Evolutionary conservation across 164 flowering plant species (phyloP).

Genomic region (Litsea cubeba): DNA sequence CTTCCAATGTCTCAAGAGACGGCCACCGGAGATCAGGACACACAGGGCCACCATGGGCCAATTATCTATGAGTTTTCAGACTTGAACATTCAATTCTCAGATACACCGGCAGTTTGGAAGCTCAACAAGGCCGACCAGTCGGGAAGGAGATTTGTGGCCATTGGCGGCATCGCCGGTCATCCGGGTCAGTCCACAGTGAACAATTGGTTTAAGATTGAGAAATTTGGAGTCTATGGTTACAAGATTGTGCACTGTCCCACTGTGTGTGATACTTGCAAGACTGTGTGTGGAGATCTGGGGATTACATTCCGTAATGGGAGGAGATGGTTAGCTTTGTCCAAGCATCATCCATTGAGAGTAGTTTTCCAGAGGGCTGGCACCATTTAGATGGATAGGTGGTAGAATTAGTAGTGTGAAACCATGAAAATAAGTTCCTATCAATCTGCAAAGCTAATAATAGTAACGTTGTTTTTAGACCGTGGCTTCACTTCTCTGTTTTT

Average conservation of each 20-base stretch:
- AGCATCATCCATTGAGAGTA: background rate
- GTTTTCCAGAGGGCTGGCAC: background rate
- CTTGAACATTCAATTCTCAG: background rate
- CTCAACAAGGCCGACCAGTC: background rate
- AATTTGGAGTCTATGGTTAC: background rate
- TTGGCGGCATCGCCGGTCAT: background rate
- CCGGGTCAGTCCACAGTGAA: background rate
- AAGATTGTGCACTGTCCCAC: background rate
- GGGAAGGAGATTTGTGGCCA: background rate
- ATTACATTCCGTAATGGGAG: background rate
- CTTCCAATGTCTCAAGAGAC: background rate
- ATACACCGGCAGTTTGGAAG: background rate
- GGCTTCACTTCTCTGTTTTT: too few relatives aligned
- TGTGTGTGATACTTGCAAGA: background rate
- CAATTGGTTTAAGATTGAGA: slow-evolving; percentile 1
- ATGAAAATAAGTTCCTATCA: too few relatives aligned
- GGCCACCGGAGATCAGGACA: background rate
- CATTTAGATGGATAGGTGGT: too few relatives aligned
- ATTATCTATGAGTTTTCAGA: background rate
- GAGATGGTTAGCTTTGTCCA: background rate
- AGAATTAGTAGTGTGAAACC: too few relatives aligned
- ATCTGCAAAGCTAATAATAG: too few relatives aligned
- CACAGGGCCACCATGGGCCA: background rate
- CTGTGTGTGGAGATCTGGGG: slow-evolving; percentile 1
- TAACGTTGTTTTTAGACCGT: too few relatives aligned